phyloP scores from a whole-genome alignment of 2,329 filamentous ascomycete genomes.

The Epichloe typhina region DNA sequence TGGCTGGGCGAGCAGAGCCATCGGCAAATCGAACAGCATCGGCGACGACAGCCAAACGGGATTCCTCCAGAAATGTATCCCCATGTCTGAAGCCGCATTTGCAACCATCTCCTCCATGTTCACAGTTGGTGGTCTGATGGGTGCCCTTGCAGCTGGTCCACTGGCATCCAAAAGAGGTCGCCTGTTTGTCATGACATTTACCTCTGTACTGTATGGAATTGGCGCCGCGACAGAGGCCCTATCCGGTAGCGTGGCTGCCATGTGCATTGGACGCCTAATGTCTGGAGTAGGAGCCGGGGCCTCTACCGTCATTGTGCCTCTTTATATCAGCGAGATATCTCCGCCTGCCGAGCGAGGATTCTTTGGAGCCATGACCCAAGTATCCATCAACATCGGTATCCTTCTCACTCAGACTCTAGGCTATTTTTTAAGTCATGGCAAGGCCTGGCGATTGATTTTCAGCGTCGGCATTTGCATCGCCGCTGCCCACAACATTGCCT shows the following conservation, averaged over 20 bases:
- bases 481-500: conserved; percentile 49
- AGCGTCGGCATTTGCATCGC: conserved; percentile 59
- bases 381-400: conserved; percentile 89
- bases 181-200: conserved; percentile 61
- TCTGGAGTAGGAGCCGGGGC: conserved; percentile 78
- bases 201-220: conserved; percentile 59
- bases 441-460: conserved; percentile 74
- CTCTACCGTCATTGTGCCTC: conserved; percentile 80
- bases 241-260: conserved; percentile 49
- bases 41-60: conserved; percentile 10
- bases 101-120: conserved; percentile 83
- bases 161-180: conserved; percentile 68
- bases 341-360: conserved; percentile 63
- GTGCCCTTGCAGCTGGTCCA: conserved; percentile 68
- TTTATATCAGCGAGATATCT: conserved; percentile 88
- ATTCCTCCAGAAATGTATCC: conserved; percentile 63
- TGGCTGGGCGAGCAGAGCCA: conserved; percentile 15
- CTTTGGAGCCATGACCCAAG: conserved; percentile 76
- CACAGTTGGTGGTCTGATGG: conserved; percentile 75
- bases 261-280: conserved; percentile 64
- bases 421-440: conserved; percentile 71
- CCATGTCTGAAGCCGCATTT: conserved; percentile 71
- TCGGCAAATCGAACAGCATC: conserved; percentile 10
- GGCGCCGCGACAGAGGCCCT: conserved; percentile 68
- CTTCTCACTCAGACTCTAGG: conserved; percentile 71